Evolutionary conservation across 2,329 filamentous ascomycete genomes (phyloP), one percentile per base, ranked within the genome.

Genomic region (Pestalotiopsis sp.): DNA sequence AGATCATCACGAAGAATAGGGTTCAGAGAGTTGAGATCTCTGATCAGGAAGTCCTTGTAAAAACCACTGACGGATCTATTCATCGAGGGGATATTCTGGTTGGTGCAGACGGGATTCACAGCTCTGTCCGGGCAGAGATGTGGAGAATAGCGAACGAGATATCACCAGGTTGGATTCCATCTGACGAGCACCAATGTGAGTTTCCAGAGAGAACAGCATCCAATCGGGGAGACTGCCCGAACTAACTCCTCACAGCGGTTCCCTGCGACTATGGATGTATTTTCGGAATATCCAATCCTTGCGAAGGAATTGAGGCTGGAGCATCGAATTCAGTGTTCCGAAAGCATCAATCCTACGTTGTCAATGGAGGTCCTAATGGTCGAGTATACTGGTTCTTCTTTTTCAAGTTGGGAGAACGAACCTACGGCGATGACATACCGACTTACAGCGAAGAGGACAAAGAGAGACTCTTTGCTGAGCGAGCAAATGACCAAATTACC

Each of bases 1-100:
- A 77, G 11, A 69, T 79, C 6, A 58, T 73, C 17, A 74, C 73
- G 1, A 73, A 73, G 70, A n/a, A 69, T 27, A 38, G 73, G 56
- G 12, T 71, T 56, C 17, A 68, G 66, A 49, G 72, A 68, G 52
- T 70, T 61, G 70, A 45, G 72, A 72, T 25, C 23, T 57, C 25
- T 13, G 52, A 67, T 4, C 20, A 65, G 31, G 56, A 66, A 5
- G 70, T 73, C 14, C 39, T 60, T 12, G 67, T 70, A 13, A 66
- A 57, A 17, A 20, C 56, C 20, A 58, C 49, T 4, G 70, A 69
- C 41, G 69, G 68, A 23, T 27, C 56, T 9, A 31, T 36, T 20
- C 64, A 69, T 45, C 45, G 31, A 3, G 70, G 67, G 5, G 68
- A 73, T 31, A 66, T 74, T 5, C 64, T 74, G 1, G 60, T 74